Percentiles rank a stretch among this genome's conserved stretches.
Evolutionary conservation across 352 stramenopile species (phyloP).

Genomic region (Phytophthora pini): DNA sequence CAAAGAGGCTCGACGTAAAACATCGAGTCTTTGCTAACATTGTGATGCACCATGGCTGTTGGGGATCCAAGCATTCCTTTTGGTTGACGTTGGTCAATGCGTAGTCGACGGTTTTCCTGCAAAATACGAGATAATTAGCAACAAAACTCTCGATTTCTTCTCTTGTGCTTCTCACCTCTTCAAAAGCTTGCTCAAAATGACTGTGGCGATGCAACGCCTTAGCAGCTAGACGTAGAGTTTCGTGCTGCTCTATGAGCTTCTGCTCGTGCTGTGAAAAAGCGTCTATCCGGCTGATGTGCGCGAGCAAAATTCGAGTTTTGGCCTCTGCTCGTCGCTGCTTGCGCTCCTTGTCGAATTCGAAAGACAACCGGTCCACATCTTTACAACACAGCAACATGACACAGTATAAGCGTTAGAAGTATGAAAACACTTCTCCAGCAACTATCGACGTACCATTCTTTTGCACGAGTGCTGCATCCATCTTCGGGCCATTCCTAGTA

Average conservation of each 20-base stretch:
- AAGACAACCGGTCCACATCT: conserved; percentile 47
- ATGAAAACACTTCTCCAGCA: background rate
- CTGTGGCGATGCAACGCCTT: conserved; percentile 54
- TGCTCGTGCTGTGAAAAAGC: conserved; percentile 52
- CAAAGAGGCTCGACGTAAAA: conserved; percentile 50
- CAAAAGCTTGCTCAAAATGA: conserved; percentile 45
- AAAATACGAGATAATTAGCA: background rate
- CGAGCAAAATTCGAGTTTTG: conserved; percentile 47
- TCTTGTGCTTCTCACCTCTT: no score
- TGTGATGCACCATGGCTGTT: conserved; percentile 36
- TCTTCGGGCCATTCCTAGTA: conserved; percentile 4
- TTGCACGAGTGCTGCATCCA: background rate
- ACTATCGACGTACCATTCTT: conserved; percentile 6
- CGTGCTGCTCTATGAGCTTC: conserved; percentile 34
- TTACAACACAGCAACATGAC: background rate
- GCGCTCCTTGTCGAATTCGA: conserved; percentile 56
- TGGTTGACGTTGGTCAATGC: conserved; percentile 41
- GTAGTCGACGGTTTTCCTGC: conserved; percentile 47
- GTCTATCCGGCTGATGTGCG: conserved; percentile 62
- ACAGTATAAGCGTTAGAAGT: background rate
- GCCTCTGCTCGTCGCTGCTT: conserved; percentile 42
- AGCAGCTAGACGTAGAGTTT: conserved; percentile 47
- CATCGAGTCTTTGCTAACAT: conserved; percentile 69
- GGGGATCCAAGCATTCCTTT: conserved; percentile 48
- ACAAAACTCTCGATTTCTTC: no score